Percentiles rank a stretch among this genome's conserved stretches.
phyloP scores from a whole-genome alignment of 2,329 filamentous ascomycete genomes.

The Beauveria scarabaeidicola region DNA sequence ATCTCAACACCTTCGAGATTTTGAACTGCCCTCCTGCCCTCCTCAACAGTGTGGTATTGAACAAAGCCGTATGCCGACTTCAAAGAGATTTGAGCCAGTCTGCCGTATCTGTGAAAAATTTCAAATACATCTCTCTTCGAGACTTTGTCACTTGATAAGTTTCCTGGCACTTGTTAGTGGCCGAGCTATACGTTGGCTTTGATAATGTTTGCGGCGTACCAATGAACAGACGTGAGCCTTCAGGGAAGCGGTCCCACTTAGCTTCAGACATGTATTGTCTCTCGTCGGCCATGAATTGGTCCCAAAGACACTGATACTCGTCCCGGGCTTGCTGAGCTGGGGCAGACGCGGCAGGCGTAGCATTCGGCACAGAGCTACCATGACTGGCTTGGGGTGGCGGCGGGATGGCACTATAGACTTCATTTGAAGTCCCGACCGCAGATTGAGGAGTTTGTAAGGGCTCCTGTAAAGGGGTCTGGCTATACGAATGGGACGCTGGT shows the following conservation, averaged over 20 bases:
- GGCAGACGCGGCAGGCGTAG: constrained; percentile 16
- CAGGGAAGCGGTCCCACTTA: constrained; percentile 73
- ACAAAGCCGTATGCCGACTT: constrained; percentile 97
- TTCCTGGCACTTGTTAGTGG: constrained; percentile 49
- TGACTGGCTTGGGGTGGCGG: constrained; percentile 22
- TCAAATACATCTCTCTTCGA: constrained; percentile 92
- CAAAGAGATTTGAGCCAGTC: constrained; percentile 87
- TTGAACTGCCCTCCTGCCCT: constrained; percentile 67
- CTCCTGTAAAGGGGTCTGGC: constrained; percentile 20
- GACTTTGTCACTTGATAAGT: constrained; percentile 85
- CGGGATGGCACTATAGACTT: constrained; percentile 24
- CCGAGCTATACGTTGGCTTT: constrained; percentile 17
- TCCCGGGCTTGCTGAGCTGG: constrained; percentile 26
- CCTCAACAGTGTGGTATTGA: constrained; percentile 71
- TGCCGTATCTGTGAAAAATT: constrained; percentile 76
- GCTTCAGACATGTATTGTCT: constrained; percentile 67
- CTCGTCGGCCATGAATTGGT: constrained; percentile 65
- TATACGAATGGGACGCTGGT: constrained; percentile 28
- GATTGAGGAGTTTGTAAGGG: constrained; percentile 19
- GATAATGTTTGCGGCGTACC: constrained; percentile 43
- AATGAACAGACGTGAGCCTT: constrained; percentile 71
- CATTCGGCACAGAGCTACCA: constrained; percentile 17
- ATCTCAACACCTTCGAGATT: constrained; percentile 73
- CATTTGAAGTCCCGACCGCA: constrained; percentile 22
- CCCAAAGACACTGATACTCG: constrained; percentile 58